Evolutionary conservation across 2,329 filamentous ascomycete species (phyloP), one percentile per base, ranked within the genome.

Genomic region (Cercospora citrullina): DNA sequence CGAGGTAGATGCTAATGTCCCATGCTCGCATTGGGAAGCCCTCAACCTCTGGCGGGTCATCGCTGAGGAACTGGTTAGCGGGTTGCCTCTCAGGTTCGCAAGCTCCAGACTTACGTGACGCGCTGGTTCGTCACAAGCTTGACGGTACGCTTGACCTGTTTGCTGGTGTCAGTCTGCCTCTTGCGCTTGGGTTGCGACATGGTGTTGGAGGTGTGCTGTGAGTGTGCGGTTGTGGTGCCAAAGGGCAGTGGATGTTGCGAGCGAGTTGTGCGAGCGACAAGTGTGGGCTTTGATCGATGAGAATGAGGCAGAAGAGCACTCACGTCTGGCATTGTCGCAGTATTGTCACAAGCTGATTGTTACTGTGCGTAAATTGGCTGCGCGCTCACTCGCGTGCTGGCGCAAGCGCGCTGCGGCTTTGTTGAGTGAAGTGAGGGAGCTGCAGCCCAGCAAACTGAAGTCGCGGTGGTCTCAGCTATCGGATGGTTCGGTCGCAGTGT

Each of bases 91-190:
- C 28, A 59, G 42, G 23, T 60, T 18, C 60, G 48, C 53, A 21
- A 23, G 45, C 57, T 60, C 30, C 67, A 65, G 51, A 66, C 90
- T 82, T 88, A 96, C 93, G 93, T 91, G 81, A 93, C 87, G 79
- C 89, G 87, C 81, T 98, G 94, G 84, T 95, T 90, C 62, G 95
- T 98, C 74, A 97, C 87, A 83, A 99, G 88, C 87, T 94, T 96
- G 81, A 99, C 86, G 78, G 89, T 91, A 77, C 95, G 89, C 87
- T 97, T 91, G 76, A 73, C 60, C 71, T 73, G 71, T 28, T 64
- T 48, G 67, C 63, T 64, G 66, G 65, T 63, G 65, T 60, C 36
- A 66, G 59, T 55, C 33, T 55, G 57, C n/a, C 48, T 33, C 45
- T 68, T 65, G 57, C 58, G 62, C 31, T 65, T 62, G 57, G 33